Percentiles rank a stretch among this genome's conserved stretches.
Conservation (phyloP, 768 basidiomycete species). For the Daedaleopsis sinensis region DNA sequence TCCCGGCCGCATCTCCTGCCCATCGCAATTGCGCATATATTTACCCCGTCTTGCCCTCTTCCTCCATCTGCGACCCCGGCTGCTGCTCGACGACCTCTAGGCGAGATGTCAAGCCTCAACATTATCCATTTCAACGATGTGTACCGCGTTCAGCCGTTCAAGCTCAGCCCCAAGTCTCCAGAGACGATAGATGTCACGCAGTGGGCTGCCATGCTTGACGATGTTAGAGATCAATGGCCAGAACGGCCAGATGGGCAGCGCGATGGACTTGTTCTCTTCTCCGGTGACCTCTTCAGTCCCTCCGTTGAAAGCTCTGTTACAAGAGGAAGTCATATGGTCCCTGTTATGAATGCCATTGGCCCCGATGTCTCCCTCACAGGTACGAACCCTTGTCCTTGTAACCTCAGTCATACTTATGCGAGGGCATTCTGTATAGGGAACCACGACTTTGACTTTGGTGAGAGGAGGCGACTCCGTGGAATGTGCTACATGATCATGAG, state of each 20-base stretch:
- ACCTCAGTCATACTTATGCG: too few relatives aligned
- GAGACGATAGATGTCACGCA: slow-evolving; percentile 87
- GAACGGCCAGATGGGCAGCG: slow-evolving; percentile 47
- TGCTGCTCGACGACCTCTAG: not conserved
- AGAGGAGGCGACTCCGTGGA: slow-evolving; percentile 7
- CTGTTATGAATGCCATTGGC: slow-evolving; percentile 80
- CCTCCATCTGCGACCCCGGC: not conserved
- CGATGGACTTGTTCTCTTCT: slow-evolving; percentile 84
- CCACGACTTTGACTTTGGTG: slow-evolving; percentile 92
- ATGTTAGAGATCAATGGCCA: slow-evolving; percentile 62
- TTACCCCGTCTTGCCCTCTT: not conserved
- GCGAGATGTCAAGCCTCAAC: slow-evolving; percentile 40
- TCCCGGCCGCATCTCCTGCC: not conserved
- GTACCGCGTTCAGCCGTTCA: slow-evolving; percentile 81
- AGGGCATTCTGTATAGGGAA: slow-evolving; percentile 65
- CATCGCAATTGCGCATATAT: not conserved
- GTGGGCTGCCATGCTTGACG: slow-evolving; percentile 73
- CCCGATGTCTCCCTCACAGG: slow-evolving; percentile 82
- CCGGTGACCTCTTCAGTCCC: slow-evolving; percentile 88
- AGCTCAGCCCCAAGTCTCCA: slow-evolving; percentile 49
- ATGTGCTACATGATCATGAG: not conserved
- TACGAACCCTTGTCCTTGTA: slow-evolving; percentile 37
- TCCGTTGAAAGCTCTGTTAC: slow-evolving; percentile 88
- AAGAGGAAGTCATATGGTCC: slow-evolving; percentile 91
- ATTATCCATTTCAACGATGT: slow-evolving; percentile 82